Percentiles rank a stretch among this genome's conserved stretches.
Evolutionary conservation across 768 basidiomycete genomes (phyloP).

Genomic region (Leucogyrophana mollusca): DNA sequence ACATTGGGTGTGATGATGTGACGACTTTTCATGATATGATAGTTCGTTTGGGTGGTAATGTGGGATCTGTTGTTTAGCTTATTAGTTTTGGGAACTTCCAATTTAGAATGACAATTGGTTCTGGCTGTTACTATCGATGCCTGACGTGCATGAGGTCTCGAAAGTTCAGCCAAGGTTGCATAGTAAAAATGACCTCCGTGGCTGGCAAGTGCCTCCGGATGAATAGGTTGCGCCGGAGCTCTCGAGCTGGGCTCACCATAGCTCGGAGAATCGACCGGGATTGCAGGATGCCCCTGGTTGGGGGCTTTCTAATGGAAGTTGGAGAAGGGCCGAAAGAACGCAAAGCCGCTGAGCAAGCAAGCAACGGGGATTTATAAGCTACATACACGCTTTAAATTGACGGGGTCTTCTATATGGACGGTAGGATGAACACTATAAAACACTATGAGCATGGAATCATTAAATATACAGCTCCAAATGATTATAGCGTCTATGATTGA

Average conservation of each 20-base stretch:
- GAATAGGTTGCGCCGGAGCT: too few species aligned
- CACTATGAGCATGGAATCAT: neutral
- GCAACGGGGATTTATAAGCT: too few species aligned
- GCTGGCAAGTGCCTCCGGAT: too few species aligned
- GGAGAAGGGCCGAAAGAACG: too few species aligned
- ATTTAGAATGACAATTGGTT: slow-evolving; percentile 7
- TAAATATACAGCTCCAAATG: neutral
- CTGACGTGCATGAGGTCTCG: too few species aligned
- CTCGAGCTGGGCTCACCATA: too few species aligned
- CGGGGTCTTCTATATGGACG: neutral
- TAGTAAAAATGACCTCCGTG: too few species aligned
- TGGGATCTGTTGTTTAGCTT: slow-evolving; percentile 4
- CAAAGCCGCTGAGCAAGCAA: too few species aligned
- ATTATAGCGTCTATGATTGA: neutral
- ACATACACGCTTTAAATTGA: neutral
- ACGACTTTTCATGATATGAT: slow-evolving; percentile 1
- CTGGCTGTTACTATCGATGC: neutral
- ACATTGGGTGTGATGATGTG: neutral
- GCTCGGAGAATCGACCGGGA: too few species aligned
- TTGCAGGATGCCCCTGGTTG: too few species aligned
- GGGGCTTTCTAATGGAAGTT: too few species aligned
- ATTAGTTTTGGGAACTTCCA: slow-evolving; percentile 4
- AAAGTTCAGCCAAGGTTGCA: too few species aligned
- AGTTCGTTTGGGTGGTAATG: neutral
- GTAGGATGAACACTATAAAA: neutral